Base-by-base conservation (phyloP, 1,284 basidiomycete species). In the Cryptococcus sp. region DNA sequence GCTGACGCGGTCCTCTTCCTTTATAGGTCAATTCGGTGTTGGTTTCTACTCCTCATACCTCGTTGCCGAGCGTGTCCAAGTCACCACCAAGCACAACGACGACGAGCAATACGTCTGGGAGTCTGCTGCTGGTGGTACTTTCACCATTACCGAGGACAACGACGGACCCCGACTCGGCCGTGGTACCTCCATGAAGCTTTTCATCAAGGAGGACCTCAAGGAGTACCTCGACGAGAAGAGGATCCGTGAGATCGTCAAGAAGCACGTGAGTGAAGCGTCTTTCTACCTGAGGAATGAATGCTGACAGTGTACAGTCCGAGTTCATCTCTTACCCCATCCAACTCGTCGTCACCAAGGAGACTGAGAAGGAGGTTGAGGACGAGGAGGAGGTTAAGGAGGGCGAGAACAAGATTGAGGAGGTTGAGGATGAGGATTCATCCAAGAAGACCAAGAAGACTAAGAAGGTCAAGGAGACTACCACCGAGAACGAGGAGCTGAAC, bases 81-180 rank as follows among this genome's bases (percentile, higher is more conserved):
- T 99, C 77, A 90, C 97, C 82, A 95, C 95, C 73, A 99, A 99
- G 84, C 92, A 99, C 87, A 99, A 99, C 78, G 96, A 99, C 76
- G 95, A 99, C 80, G 96, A 99, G 83, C 95, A 99, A 83, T 98
- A 99, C 85, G 94, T 98, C 81, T 99, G 96, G 96, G 95, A 98
- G 86, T 98, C 95, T 20, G 90, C 96, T 65, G 95, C 96, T 48
- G 96, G 95, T 78, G 96, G 96, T 64, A 99, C 96, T 57, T 99
- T 99, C 85, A 99, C 95, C 78, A 97, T 99, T 82, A 96, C 93
- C 60, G 89, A 84, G 65, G 96, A 99, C 82, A 91, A 87, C 61
- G 81, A 87, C 77, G 94, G 94, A 83, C 87, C 90, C 47, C 84
- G 90, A 67, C 86, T 99, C 61, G 93, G 91, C 67, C 95, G 96